Evolutionary conservation across 805 yeast species (phyloP), one percentile per base, ranked within the genome.

Genomic region (Starmerella powellii): DNA sequence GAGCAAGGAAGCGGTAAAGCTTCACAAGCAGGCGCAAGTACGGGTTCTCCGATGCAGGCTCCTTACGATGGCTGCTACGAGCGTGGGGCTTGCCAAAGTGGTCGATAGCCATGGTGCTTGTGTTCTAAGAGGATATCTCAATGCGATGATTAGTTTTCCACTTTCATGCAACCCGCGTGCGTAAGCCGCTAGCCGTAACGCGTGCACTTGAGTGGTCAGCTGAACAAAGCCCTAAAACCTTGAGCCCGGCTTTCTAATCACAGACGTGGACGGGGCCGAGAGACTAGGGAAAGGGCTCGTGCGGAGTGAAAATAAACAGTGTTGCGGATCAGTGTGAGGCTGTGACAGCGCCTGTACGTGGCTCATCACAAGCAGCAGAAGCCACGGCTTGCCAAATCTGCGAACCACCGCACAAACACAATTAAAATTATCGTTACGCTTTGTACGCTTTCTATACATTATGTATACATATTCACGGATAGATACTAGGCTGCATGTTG

Each of bases 31-130:
- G 73, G 73, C 81, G 82, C 74, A 91, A 77, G 95, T 91, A 91
- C 74, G 87, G 95, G 70, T 91, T 91, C 75, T 91, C 95, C 59
- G 97, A 88, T 78, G 85, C 85, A 75, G 98, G 99, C 72, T 96
- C 96, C 68, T 80, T 73, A 76, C 99, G 86, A 85, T 85, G 94
- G 72, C 94, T 80, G 60, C 80, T 73, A 74, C 86, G 84, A 67
- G 75, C 77, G 80, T 91, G 99, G 74, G 85, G 96, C 73, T 88
- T 91, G 69, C 78, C 68, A 72, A 80, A 76, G 76, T 84, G 94
- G 76, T 91, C 97, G 74, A 80, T 84, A 80, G 95, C 97, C 97
- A 87, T 87, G 64, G 54, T 49, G 36, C 47, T 42, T 37, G 43
- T 44, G 48, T 41, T 42, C 36, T 30, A 32, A 38, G 40, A 38